Conservation (phyloP, 2,329 filamentous ascomycete species). For the Exophiala sp. region DNA sequence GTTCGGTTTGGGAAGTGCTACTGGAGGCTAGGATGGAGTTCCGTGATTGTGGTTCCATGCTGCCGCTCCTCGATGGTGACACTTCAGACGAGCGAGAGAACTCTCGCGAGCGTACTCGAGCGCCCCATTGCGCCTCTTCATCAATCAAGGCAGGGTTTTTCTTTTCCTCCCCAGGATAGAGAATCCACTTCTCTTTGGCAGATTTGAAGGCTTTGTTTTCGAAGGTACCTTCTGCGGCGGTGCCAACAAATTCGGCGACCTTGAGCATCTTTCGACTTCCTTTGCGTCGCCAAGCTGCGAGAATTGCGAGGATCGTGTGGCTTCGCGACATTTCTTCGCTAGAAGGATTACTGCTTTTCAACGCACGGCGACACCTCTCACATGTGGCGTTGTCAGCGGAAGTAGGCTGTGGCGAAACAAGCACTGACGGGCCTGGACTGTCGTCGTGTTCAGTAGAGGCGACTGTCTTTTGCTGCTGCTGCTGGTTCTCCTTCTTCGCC, state of each 20-base stretch:
- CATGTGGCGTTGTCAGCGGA: background rate
- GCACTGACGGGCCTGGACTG: background rate
- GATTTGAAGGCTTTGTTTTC: background rate
- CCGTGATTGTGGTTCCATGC: background rate
- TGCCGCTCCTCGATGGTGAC: background rate
- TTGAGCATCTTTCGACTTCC: background rate
- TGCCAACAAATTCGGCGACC: constrained; percentile 1
- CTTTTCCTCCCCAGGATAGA: background rate
- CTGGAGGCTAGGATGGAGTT: background rate
- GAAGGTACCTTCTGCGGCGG: background rate
- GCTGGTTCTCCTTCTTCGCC: background rate
- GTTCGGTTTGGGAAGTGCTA: background rate
- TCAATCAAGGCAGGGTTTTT: background rate
- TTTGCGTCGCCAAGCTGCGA: background rate
- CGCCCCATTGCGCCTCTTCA: background rate
- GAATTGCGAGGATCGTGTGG: background rate
- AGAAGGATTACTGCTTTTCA: background rate
- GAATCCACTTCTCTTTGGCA: background rate
- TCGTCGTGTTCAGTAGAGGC: background rate
- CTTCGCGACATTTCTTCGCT: background rate
- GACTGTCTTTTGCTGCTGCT: background rate
- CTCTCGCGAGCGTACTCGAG: background rate
- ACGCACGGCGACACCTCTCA: background rate
- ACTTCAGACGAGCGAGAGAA: background rate
- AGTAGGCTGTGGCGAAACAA: background rate